These are phyloP conservation scores for Ceratocystis diversiconidia DNA, from an alignment of 2,329 filamentous ascomycete genomes.

Conservation along the genomic window DNA sequence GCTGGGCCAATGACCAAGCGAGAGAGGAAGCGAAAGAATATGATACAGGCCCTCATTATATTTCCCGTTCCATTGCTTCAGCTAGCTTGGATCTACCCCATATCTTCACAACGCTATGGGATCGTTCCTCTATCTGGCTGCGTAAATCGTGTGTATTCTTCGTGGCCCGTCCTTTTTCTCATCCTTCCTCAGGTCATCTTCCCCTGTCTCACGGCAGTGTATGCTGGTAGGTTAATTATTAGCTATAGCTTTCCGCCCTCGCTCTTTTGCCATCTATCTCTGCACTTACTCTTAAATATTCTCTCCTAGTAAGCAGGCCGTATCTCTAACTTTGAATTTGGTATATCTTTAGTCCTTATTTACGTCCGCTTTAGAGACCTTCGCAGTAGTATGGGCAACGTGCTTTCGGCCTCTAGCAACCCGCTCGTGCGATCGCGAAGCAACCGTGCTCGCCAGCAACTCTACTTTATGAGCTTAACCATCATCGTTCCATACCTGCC, in stretches of 20 bases:
- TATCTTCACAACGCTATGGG: conserved; percentile 34
- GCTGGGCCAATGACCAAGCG: conserved; percentile 27
- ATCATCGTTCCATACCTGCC: conserved; percentile 40
- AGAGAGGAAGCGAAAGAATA: conserved; percentile 31
- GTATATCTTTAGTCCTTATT: conserved; percentile 28
- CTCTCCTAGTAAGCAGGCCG: too few relatives aligned
- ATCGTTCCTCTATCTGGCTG: conserved; percentile 39
- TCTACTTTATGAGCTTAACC: conserved; percentile 41
- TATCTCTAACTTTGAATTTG: neutral
- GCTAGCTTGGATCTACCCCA: conserved; percentile 34
- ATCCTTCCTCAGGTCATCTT: conserved; percentile 33
- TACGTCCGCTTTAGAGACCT: conserved; percentile 36
- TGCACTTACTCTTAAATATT: neutral
- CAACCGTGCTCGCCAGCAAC: conserved; percentile 35
- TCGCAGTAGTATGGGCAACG: conserved; percentile 28
- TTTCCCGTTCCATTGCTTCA: conserved; percentile 40
- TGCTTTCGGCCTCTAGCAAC: conserved; percentile 22
- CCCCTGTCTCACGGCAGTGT: conserved; percentile 31
- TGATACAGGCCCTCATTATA: conserved; percentile 39
- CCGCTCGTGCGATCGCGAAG: conserved; percentile 19
- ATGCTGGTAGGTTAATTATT: conserved; percentile 32
- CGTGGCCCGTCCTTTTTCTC: conserved; percentile 37
- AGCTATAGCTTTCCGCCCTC: neutral
- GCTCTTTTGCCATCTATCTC: neutral
- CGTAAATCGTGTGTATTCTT: conserved; percentile 29